A percentile compares a stretch with the other conserved stretches of the same genome.
phyloP scores from a whole-genome alignment of 371 early-diverging fungal genomes.

The Mortierella sp. region DNA sequence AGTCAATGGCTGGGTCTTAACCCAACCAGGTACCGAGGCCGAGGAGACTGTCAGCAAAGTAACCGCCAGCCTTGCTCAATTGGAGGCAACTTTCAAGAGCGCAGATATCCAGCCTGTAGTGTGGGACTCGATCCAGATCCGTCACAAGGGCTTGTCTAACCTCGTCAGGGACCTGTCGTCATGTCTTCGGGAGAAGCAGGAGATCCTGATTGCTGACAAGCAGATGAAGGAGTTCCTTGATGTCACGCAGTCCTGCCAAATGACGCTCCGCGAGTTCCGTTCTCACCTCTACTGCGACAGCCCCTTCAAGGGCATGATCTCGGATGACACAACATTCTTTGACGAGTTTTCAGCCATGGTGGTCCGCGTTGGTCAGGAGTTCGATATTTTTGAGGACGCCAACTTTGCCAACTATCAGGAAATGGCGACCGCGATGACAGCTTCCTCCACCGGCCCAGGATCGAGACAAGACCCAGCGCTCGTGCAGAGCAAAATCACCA shows the following conservation, averaged over 20 bases:
- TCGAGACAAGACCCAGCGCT: constrained; percentile 39
- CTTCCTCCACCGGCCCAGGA: constrained; percentile 21
- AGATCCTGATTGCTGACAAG: constrained; percentile 35
- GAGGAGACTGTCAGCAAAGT: constrained; percentile 31
- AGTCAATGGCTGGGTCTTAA: constrained; percentile 38
- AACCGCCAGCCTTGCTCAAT: constrained; percentile 23
- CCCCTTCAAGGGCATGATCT: constrained; percentile 39
- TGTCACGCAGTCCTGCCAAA: constrained; percentile 30
- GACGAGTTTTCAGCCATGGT: constrained; percentile 37
- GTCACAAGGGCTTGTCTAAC: constrained; percentile 37
- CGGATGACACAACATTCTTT: constrained; percentile 35
- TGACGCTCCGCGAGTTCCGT: constrained; percentile 41
- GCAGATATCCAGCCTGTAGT: constrained; percentile 28
- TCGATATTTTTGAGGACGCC: constrained; percentile 36
- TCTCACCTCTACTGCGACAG: constrained; percentile 32
- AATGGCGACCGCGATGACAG: constrained; percentile 14
- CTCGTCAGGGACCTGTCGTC: constrained; percentile 45
- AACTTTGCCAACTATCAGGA: constrained; percentile 23
- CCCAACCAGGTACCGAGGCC: constrained; percentile 31
- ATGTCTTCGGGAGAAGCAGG: constrained; percentile 40
- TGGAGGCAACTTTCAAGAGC: constrained; percentile 36
- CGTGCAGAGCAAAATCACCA: constrained; percentile 33
- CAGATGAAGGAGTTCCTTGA: constrained; percentile 46
- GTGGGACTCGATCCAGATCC: constrained; percentile 54
- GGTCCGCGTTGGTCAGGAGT: constrained; percentile 20